Evolutionary conservation across 2,329 filamentous ascomycete species (phyloP), one percentile per base, ranked within the genome.

Genomic region (Escovopsis weberi): DNA sequence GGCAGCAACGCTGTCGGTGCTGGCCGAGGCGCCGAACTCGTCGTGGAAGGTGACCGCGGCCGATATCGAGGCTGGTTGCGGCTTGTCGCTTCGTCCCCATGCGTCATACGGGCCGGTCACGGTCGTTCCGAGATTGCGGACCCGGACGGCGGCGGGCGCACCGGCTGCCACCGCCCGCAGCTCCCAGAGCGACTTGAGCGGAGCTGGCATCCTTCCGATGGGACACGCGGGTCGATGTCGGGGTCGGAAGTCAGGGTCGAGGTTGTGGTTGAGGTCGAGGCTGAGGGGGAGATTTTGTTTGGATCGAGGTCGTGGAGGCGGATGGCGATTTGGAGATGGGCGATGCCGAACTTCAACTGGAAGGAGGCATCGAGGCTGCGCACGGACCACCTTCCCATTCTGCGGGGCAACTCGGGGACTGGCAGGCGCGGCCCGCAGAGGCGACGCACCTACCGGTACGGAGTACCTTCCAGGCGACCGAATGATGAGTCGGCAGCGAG

Each of bases 21-120:
- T 53, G 0, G 78, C 75, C 1, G 80, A 74, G 0, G 69, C 65
- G 39, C 62, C 63, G 53, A 86, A 85, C 0, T 69, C 58, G 7
- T 62, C 54, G 12, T 60, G 57, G 46, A 86, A 68, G 3, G 66
- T 69, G 4, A 85, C 66, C 18, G 70, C 67, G 32, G 75, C 70
- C 4, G 77, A 79, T 8, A 86, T 52, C 6, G 74, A 54, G 9
- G 76, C 64, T 7, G 82, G 80, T 59, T 86, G 82, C 10, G 65
- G 56, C 49, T 73, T 75, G 40, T 64, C 58, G 2, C 50, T 43
- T 4, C 81, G 72, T 43, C 77, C 78, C 82, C 82, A 86, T 39
- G 79, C 80, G 56, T 86, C 81, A 32, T 66, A 67, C 26, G 70
- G 74, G n/a, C 70, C 75, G 48, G 63, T 60, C 45, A 77, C 67